phyloP scores from a whole-genome alignment of 768 basidiomycete species.

The Mycena chlorophos region DNA sequence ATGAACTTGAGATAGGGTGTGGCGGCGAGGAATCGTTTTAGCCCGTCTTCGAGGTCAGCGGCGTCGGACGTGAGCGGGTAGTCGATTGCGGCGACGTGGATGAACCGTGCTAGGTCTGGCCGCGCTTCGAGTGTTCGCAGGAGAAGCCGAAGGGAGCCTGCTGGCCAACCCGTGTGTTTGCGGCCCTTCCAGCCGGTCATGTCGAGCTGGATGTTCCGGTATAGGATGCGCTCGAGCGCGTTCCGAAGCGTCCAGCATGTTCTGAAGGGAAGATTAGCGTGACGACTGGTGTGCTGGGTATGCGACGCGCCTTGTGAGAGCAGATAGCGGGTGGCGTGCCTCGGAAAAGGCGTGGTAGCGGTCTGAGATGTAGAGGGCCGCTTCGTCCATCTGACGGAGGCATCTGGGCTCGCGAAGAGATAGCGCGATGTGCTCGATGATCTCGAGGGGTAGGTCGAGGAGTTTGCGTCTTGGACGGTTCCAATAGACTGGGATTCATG shows the following conservation, averaged over 20 bases:
- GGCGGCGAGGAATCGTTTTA: slow-evolving; percentile 25
- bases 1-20: slow-evolving; percentile 28
- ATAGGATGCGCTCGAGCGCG: slow-evolving; percentile 29
- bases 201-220: slow-evolving; percentile 31
- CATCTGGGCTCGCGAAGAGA: slow-evolving; percentile 23
- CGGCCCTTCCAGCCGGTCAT: slow-evolving; percentile 34
- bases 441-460: slow-evolving; percentile 31
- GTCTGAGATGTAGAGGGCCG: slow-evolving; percentile 30
- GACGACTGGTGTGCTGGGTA: neutral
- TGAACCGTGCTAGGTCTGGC: slow-evolving; percentile 26
- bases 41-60: slow-evolving; percentile 22
- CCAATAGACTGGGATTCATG: slow-evolving; percentile 9
- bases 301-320: slow-evolving; percentile 11
- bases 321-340: slow-evolving; percentile 27
- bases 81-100: slow-evolving; percentile 28
- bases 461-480: slow-evolving; percentile 22
- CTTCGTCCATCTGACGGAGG: slow-evolving; percentile 21
- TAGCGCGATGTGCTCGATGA: slow-evolving; percentile 30
- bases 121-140: slow-evolving; percentile 28
- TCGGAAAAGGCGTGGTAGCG: slow-evolving; percentile 29
- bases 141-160: slow-evolving; percentile 28
- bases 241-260: slow-evolving; percentile 24
- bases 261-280: slow-evolving; percentile 9
- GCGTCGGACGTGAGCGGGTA: slow-evolving; percentile 26
- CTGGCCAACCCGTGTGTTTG: slow-evolving; percentile 31